Conservation (phyloP, 2,329 filamentous ascomycete genomes). For the Xylariaceae sp. region DNA sequence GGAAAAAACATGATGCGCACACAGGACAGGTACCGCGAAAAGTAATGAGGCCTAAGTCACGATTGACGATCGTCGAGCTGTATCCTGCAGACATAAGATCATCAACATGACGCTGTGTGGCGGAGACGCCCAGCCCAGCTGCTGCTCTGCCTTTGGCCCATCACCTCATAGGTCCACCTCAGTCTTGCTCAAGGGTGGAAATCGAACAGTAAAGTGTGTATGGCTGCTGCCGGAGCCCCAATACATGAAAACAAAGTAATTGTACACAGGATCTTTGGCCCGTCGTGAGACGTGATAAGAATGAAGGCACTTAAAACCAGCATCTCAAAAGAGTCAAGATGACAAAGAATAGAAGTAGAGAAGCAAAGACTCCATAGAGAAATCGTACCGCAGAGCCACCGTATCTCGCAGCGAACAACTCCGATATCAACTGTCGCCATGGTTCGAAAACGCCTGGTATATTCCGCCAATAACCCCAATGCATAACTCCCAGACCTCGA, state of each 20-base stretch:
- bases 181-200: background rate
- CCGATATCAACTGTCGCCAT: background rate
- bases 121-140: background rate
- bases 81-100: background rate
- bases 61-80: background rate
- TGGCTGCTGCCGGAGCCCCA: background rate
- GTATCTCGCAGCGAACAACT: background rate
- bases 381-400: background rate
- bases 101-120: background rate
- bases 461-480: background rate
- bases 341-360: background rate
- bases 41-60: background rate
- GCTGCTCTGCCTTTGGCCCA: background rate
- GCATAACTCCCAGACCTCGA: background rate
- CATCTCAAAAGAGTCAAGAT: background rate
- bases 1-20: background rate
- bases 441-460: constrained; percentile 2
- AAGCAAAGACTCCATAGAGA: background rate
- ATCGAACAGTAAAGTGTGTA: background rate
- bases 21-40: background rate
- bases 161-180: background rate
- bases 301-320: background rate
- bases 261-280: background rate
- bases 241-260: background rate
- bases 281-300: background rate